Evolutionary conservation across 805 yeast species (phyloP), one percentile per base, ranked within the genome.

Genomic region (Lachancea fermentati): DNA sequence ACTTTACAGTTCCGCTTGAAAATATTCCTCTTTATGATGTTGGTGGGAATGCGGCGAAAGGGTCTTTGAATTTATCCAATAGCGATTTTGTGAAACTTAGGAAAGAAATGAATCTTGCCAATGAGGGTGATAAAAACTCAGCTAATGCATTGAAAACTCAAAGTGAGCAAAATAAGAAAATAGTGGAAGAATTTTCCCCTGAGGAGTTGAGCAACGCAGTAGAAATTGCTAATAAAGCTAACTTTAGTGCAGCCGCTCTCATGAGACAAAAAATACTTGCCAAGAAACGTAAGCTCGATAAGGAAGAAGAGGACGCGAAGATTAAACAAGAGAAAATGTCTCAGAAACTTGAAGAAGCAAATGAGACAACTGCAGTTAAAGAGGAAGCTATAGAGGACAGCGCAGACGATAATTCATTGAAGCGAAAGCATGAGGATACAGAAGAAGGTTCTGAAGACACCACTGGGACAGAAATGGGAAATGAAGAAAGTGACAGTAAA

Each of bases 21-120:
- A 82, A 79, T 52, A 75, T 89, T 71, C 93, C 93, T 8, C 63
- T 88, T 46, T 80, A 82, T 62, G 82, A 83, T 40, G 78, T 85
- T 0, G 65, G 72, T n/a, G 95, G 96, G 4, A 76, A 82, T 45
- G 60, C 75, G 30, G 86, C 85, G 4, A 78, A 73, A 12, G 87
- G 86, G 4, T 78, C 81, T 1, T 62, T 75, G 44, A 75, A 81
- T 37, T 67, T 85, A 61, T 65, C 79, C 12, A 85, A 85, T 49
- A 73, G 75, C 47, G 93, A 86, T 41, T 71, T 85, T 53, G 89
- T 81, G 4, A 72, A 76, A 41, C 70, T 81, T 52, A 68, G 79
- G 35, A 78, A 70, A 34, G 73, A 76, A 24, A 70, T 83, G 17
- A 80, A 81, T 31, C 66, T 79, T 48, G 93, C 94, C 0, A 79